Evolutionary conservation across 2,329 filamentous ascomycete genomes (phyloP).

Genomic region (Nothomitra cinnamomea): DNA sequence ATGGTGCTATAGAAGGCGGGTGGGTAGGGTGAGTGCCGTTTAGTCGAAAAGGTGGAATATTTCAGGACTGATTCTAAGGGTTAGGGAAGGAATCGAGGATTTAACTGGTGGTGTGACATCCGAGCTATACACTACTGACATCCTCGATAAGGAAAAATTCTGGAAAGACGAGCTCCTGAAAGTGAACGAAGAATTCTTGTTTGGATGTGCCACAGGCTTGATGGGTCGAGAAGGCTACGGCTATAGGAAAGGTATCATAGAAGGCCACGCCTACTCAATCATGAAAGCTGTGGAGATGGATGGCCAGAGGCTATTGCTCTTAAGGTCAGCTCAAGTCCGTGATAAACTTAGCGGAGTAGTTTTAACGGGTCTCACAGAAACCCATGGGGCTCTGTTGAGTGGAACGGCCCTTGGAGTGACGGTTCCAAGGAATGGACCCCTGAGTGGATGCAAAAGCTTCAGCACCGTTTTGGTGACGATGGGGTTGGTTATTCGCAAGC

Average conservation of each 20-base stretch:
- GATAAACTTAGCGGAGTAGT: slow-evolving; percentile 7
- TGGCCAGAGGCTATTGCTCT: slow-evolving; percentile 43
- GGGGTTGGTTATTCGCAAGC: slow-evolving; percentile 26
- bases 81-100: slow-evolving; percentile 38
- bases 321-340: slow-evolving; percentile 28
- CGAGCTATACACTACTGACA: slow-evolving; percentile 50
- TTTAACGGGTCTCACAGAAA: slow-evolving; percentile 33
- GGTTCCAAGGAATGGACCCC: slow-evolving; percentile 74
- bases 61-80: not conserved
- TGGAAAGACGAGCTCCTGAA: slow-evolving; percentile 68
- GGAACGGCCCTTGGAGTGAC: slow-evolving; percentile 68
- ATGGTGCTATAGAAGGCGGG: slow-evolving; percentile 55
- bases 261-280: slow-evolving; percentile 39
- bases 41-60: slow-evolving; percentile 25
- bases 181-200: slow-evolving; percentile 59
- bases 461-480: slow-evolving; percentile 61
- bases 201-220: slow-evolving; percentile 28
- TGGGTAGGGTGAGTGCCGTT: slow-evolving; percentile 45
- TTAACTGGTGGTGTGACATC: slow-evolving; percentile 53
- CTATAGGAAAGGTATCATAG: slow-evolving; percentile 26
- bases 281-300: slow-evolving; percentile 43
- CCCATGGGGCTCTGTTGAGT: slow-evolving; percentile 67
- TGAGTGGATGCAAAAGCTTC: slow-evolving; percentile 56
- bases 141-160: slow-evolving; percentile 63
- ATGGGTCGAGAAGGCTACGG: slow-evolving; percentile 25